Evolutionary conservation across 75 land plant species (phyloP).

Genomic region (Selaginella moellendorffii): DNA sequence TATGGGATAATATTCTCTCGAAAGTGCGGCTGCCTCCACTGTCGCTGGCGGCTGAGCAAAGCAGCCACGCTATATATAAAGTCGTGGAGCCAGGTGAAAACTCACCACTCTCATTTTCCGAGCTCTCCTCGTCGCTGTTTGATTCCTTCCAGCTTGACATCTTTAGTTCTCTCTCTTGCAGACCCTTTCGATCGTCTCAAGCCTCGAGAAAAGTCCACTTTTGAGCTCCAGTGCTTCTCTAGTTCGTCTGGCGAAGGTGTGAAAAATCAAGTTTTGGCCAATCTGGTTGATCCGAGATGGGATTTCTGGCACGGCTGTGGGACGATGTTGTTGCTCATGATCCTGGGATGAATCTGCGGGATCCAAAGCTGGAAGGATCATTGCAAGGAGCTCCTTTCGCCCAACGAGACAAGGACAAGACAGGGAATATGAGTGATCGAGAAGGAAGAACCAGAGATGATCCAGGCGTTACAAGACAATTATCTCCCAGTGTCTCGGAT

Average conservation of each 20-base stretch:
- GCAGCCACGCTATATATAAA: neutral
- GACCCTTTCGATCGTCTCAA: neutral
- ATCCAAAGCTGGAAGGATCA: neutral
- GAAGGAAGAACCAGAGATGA: neutral
- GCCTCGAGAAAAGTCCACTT: neutral
- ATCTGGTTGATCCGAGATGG: neutral
- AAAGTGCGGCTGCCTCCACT: neutral
- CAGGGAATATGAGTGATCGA: neutral
- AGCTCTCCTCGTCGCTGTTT: neutral
- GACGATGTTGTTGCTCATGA: neutral
- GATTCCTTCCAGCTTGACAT: neutral
- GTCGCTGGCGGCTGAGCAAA: neutral
- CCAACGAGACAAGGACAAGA: neutral
- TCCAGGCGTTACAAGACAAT: neutral
- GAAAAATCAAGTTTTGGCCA: neutral
- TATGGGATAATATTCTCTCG: neutral
- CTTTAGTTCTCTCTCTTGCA: neutral
- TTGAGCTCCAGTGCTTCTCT: neutral
- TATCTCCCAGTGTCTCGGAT: neutral
- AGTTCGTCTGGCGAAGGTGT: neutral
- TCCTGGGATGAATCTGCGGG: too few relatives aligned
- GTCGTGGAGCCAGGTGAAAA: neutral
- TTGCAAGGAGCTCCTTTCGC: neutral
- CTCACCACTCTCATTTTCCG: neutral
- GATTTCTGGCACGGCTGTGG: neutral